Conservation (phyloP, 139 green algal genomes). For the Mesostigma viride region DNA sequence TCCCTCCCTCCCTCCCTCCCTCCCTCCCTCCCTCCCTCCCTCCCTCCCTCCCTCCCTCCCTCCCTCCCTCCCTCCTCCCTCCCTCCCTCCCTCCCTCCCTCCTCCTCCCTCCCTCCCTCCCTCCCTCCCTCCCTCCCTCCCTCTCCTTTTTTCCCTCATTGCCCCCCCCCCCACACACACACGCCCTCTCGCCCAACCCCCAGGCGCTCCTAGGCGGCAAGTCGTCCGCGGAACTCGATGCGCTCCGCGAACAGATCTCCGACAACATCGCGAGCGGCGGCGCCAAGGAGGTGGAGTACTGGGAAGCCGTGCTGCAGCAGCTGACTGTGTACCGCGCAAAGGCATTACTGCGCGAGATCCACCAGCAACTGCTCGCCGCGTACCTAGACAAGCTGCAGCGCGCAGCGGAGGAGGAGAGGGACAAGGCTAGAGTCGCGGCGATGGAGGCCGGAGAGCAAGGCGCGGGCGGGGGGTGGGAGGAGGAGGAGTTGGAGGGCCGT, state of each 20-base stretch:
- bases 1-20: not conserved
- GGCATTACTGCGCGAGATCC: constrained; percentile 23
- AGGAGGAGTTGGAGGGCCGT: not conserved
- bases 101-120: not conserved
- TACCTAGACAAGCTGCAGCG: constrained; percentile 12
- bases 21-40: not conserved
- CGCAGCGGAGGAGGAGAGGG: not conserved
- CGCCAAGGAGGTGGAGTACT: constrained; percentile 35
- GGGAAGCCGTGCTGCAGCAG: constrained; percentile 31
- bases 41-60: not conserved
- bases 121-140: not conserved
- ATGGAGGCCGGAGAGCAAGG: not conserved
- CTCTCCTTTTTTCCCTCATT: not conserved
- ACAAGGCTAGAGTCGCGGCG: not conserved
- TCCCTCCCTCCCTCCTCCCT: not conserved
- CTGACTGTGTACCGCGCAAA: constrained; percentile 25
- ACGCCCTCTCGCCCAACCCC: constrained; percentile 30
- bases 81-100: not conserved
- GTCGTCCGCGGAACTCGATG: constrained; percentile 16
- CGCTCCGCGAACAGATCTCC: constrained; percentile 26
- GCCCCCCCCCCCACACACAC: not conserved
- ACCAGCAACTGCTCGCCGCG: constrained; percentile 19
- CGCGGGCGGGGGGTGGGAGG: not conserved
- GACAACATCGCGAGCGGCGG: constrained; percentile 8
- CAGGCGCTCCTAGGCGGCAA: constrained; percentile 21